A percentile compares a stretch with the other conserved stretches of the same genome.
Evolutionary conservation across 345 rosid species (phyloP).

Genomic region (Syzygium aqueum): DNA sequence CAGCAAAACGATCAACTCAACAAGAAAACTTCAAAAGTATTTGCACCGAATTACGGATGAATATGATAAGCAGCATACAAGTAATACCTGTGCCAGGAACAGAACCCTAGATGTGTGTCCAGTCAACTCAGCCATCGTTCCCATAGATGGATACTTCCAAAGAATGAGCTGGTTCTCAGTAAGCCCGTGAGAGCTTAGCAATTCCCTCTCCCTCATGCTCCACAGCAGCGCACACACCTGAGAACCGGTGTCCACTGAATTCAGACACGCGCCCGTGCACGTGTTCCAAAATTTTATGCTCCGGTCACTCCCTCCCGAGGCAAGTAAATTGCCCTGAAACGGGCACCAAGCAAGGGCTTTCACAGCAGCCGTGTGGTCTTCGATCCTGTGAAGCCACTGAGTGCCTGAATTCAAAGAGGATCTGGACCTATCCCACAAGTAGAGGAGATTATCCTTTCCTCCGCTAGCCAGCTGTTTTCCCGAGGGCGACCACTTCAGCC

Average conservation of each 20-base stretch:
- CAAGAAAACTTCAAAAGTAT: not conserved
- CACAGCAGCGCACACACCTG: constrained; percentile 33
- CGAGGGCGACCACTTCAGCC: constrained; percentile 36
- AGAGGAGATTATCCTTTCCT: constrained; percentile 27
- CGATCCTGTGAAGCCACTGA: constrained; percentile 34
- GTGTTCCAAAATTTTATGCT: constrained; percentile 33
- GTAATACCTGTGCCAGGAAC: constrained; percentile 28
- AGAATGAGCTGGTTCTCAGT: constrained; percentile 25
- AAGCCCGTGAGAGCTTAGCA: constrained; percentile 36
- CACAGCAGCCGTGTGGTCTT: constrained; percentile 30
- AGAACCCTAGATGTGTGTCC: constrained; percentile 41
- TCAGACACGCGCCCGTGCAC: constrained; percentile 25
- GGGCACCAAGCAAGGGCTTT: constrained; percentile 44
- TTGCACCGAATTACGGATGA: not conserved
- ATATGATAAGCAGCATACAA: not conserved
- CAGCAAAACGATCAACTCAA: not conserved
- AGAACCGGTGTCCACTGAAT: constrained; percentile 26
- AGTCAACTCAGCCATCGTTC: constrained; percentile 30
- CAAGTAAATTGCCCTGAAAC: constrained; percentile 3
- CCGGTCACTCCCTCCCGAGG: constrained; percentile 23
- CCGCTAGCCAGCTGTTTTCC: constrained; percentile 34
- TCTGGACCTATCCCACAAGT: constrained; percentile 27
- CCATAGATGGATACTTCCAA: constrained; percentile 37
- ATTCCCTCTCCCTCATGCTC: constrained; percentile 26
- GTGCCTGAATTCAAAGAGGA: constrained; percentile 15